Evolutionary conservation across 352 stramenopile species (phyloP).

Genomic region (Phytophthora pini): DNA sequence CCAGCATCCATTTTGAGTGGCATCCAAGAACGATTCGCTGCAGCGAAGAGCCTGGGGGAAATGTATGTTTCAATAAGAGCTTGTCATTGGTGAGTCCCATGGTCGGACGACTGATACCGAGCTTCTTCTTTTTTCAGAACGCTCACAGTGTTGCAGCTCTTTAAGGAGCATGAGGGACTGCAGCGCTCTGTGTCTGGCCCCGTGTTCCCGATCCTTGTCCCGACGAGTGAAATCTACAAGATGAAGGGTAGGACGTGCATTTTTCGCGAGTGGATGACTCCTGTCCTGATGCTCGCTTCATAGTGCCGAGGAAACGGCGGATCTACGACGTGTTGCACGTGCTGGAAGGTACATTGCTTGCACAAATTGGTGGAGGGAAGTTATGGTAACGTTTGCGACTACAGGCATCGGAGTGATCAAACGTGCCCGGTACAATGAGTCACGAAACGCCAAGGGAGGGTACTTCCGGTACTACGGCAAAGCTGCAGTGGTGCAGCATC

Average conservation of each 20-base stretch:
- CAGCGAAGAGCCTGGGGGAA: slow-evolving; percentile 55
- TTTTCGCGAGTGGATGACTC: not conserved
- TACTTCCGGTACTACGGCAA: slow-evolving; percentile 71
- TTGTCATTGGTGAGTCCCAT: not conserved
- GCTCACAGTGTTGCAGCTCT: slow-evolving; percentile 60
- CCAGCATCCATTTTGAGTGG: slow-evolving; percentile 37
- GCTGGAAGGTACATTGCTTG: slow-evolving; percentile 61
- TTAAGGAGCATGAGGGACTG: slow-evolving; percentile 62
- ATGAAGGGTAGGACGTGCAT: slow-evolving; percentile 57
- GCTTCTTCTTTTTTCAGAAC: slow-evolving; percentile 40
- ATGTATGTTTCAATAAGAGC: slow-evolving; percentile 39
- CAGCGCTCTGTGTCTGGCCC: slow-evolving; percentile 21
- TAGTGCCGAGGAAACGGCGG: slow-evolving; percentile 71
- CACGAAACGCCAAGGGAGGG: slow-evolving; percentile 36
- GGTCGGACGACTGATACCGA: slow-evolving; percentile 3
- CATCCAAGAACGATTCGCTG: slow-evolving; percentile 46
- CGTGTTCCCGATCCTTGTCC: slow-evolving; percentile 55
- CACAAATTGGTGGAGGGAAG: not conserved
- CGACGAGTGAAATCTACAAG: slow-evolving; percentile 67
- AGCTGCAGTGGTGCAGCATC: slow-evolving; percentile 43
- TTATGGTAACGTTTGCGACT: slow-evolving; percentile 13
- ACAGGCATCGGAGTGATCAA: slow-evolving; percentile 73
- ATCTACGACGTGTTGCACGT: slow-evolving; percentile 85
- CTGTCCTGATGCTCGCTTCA: slow-evolving; percentile 16
- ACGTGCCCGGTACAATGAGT: slow-evolving; percentile 46